Percentiles rank a stretch among this genome's conserved stretches.
Evolutionary conservation across 768 basidiomycete species (phyloP).

Genomic region (Rhizopogon vinicolor): DNA sequence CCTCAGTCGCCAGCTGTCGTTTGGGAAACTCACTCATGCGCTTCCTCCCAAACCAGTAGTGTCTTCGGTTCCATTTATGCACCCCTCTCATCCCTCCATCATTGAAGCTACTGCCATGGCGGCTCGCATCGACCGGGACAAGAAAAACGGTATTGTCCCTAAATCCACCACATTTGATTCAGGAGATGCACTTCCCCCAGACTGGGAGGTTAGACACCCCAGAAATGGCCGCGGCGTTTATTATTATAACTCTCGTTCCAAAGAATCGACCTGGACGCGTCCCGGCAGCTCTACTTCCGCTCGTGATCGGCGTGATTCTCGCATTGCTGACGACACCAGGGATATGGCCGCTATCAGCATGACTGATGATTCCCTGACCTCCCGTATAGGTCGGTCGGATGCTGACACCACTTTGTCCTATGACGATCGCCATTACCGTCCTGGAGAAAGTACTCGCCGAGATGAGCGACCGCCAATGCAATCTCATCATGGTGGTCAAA

Average conservation of each 20-base stretch:
- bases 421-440: constrained; percentile 65
- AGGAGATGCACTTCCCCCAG: constrained; percentile 41
- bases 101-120: constrained; percentile 62
- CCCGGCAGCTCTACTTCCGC: constrained; percentile 33
- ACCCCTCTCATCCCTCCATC: constrained; percentile 54
- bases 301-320: constrained; percentile 21
- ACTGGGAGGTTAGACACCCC: constrained; percentile 57
- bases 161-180: constrained; percentile 22
- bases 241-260: constrained; percentile 54
- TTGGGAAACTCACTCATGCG: constrained; percentile 54
- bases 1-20: constrained; percentile 18
- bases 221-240: constrained; percentile 45
- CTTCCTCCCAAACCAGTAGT: constrained; percentile 63
- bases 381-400: constrained; percentile 27
- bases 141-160: constrained; percentile 31
- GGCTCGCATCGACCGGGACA: constrained; percentile 38
- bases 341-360: constrained; percentile 21
- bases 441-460: constrained; percentile 28
- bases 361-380: constrained; percentile 15
- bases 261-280: constrained; percentile 54
- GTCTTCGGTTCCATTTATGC: constrained; percentile 44
- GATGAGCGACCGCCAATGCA: constrained; percentile 21
- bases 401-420: constrained; percentile 36
- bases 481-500: constrained; percentile 15
- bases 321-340: constrained; percentile 17